Base-by-base conservation (phyloP, 192 early-diverging fungal genomes). In the Oehlia diaphana region DNA sequence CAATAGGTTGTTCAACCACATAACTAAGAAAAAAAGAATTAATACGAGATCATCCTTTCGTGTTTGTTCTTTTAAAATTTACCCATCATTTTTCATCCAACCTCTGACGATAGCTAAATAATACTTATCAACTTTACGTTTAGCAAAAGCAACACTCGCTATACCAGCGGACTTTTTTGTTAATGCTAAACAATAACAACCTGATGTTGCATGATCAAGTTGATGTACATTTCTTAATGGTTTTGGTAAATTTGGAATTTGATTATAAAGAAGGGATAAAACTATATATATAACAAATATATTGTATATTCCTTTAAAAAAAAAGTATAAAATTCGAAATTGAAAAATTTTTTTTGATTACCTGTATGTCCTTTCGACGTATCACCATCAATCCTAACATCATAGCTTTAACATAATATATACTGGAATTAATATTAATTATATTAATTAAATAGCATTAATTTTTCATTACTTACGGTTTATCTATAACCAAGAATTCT, bases 161-260 rank as follows among this genome's bases (percentile, higher is more conserved):
- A 61, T 37, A 12, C 74, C 77, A 5, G 85, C 85, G 37, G 83
- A 78, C 58, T 80, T 69, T 72, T 80, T 73, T 31, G 64, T 84
- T 47, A 84, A 62, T 19, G 83, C 85, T 8, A 86, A 58, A 31
- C 82, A 73, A 53, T 81, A 86, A 8, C 83, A 73, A 9, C 85
- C 85, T 6, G 85, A 86, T 19, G 85, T 86, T 13, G 85, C 81
- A 67, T 83, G 84, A 68, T 86, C 85, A 14, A 86, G 31, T 61
- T 86, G 85, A 72, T 86, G 85, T 9, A 84, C 81, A 63, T 86
- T 84, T 9, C 79, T 72, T 28, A 86, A 78, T 39, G 66, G 63
- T 26, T 49, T 80, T 49, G 81, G 76, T 26, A 84, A 65, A 9
- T 42, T 37, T 58, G 83, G 81, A 49, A 74, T 64, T 28, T 84